Evolutionary conservation across 2,329 filamentous ascomycete genomes (phyloP), one percentile per base, ranked within the genome.

Genomic region (Calonectria montana): DNA sequence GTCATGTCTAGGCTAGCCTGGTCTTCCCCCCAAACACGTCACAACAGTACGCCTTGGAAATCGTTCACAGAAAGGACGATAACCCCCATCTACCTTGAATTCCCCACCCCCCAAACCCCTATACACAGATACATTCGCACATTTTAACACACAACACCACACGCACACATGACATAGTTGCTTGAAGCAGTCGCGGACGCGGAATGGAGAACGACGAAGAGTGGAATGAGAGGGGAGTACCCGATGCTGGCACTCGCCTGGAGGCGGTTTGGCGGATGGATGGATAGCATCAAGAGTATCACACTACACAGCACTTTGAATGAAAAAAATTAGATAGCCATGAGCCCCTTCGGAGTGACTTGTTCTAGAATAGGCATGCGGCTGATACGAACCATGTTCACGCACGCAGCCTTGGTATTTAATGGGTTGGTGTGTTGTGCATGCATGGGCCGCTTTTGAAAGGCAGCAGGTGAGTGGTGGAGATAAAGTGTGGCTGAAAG

Each of bases 221-320:
- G 76, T 65, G 76, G 72, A 78, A 69, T 73, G 67, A 67, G 62
- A 76, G 71, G 73, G 69, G 72, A 72, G 72, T 70, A 48, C 57
- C 74, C 57, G 59, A 66, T 59, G 53, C 62, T 66, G 53, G 69
- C 43, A 41, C 69, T 76, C 67, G 71, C 71, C 73, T 71, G 65
- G 23, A 69, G 74, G 68, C 69, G 69, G 73, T 72, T 76, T 73
- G 68, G 73, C 65, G 74, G 72, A 75, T 73, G 77, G 77, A 79
- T 77, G 76, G 77, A 78, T 77, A 77, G 74, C 72, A 74, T 76
- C 64, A 71, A 75, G 70, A 79, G 77, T 73, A 78, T 73, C 70
- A 76, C 67, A 78, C 76, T 71, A 76, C 70, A 76, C 69, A 78
- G 74, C 70, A 79, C 77, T 68, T 74, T 74, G 65, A 65, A 73